These are phyloP conservation scores for Trichophyton simii DNA, from an alignment of 2,329 filamentous ascomycete species.

Conservation along the genomic window DNA sequence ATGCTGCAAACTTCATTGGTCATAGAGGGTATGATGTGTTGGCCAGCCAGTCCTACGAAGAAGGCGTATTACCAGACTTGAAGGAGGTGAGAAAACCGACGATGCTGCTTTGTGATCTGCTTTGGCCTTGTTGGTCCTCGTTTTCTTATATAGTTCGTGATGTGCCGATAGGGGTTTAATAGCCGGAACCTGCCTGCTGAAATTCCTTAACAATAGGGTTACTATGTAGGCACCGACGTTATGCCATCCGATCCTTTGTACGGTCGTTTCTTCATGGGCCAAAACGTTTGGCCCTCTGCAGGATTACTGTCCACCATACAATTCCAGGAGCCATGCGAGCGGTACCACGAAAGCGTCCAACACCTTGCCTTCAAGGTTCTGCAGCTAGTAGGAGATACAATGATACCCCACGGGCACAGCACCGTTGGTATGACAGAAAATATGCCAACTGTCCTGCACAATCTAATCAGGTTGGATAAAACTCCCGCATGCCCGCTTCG, in stretches of 20 bases:
- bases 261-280: slow-evolving; percentile 2
- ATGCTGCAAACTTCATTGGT: neutral
- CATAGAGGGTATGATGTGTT: slow-evolving; percentile 5
- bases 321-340: slow-evolving; percentile 1
- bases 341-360: neutral
- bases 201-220: neutral
- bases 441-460: slow-evolving; percentile 1
- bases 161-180: neutral
- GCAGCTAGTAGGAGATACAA: neutral
- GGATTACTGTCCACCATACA: neutral
- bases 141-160: neutral
- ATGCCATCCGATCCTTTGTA: neutral
- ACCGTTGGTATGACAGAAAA: neutral
- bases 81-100: neutral
- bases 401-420: neutral
- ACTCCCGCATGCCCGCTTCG: slow-evolving; percentile 1
- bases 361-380: slow-evolving; percentile 1
- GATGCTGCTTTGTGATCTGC: neutral
- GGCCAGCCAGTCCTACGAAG: slow-evolving; percentile 4
- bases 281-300: neutral
- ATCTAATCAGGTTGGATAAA: slow-evolving; percentile 1
- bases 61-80: slow-evolving; percentile 4
- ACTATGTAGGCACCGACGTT: neutral
- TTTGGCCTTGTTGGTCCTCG: neutral
- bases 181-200: neutral